Evolutionary conservation across 768 basidiomycete species (phyloP).

Genomic region (Pleurotus sapidus): DNA sequence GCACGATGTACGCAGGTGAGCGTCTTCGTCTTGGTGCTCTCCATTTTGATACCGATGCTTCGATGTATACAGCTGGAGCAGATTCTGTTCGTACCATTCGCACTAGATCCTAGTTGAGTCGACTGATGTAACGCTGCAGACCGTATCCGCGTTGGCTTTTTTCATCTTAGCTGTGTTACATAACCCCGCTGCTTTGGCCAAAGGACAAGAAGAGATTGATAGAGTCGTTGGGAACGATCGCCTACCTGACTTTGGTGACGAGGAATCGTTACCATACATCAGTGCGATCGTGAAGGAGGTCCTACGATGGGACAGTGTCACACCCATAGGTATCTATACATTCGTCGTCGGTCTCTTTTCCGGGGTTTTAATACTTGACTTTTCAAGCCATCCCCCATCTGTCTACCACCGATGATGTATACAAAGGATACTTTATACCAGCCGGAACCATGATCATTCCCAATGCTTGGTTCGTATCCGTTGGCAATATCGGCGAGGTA

Average conservation of each 20-base stretch:
- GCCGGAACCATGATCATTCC: slow-evolving; percentile 24
- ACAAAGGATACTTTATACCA: slow-evolving; percentile 32
- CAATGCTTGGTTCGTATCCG: slow-evolving; percentile 24
- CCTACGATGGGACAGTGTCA: slow-evolving; percentile 24
- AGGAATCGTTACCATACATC: slow-evolving; percentile 25
- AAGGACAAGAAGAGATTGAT: slow-evolving; percentile 30
- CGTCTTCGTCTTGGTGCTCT: background rate
- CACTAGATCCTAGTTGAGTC: background rate
- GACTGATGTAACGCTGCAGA: slow-evolving; percentile 13
- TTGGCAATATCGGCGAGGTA: background rate
- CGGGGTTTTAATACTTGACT: background rate
- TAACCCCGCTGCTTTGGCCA: slow-evolving; percentile 22
- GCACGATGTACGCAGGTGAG: slow-evolving; percentile 23
- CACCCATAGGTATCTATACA: slow-evolving; percentile 18
- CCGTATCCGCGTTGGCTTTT: slow-evolving; percentile 15
- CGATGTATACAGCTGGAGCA: slow-evolving; percentile 17
- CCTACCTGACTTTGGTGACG: slow-evolving; percentile 28
- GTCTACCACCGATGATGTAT: slow-evolving; percentile 27
- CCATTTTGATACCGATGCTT: background rate
- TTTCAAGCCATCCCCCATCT: slow-evolving; percentile 28
- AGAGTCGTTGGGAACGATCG: slow-evolving; percentile 21
- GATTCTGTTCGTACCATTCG: slow-evolving; percentile 22
- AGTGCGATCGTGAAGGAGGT: slow-evolving; percentile 29
- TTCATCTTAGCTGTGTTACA: slow-evolving; percentile 27
- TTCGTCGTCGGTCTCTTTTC: background rate